A percentile compares a stretch with the other conserved stretches of the same genome.
Conservation (phyloP, 1,139 yeast genomes). For the Suhomyces anneliseae region DNA sequence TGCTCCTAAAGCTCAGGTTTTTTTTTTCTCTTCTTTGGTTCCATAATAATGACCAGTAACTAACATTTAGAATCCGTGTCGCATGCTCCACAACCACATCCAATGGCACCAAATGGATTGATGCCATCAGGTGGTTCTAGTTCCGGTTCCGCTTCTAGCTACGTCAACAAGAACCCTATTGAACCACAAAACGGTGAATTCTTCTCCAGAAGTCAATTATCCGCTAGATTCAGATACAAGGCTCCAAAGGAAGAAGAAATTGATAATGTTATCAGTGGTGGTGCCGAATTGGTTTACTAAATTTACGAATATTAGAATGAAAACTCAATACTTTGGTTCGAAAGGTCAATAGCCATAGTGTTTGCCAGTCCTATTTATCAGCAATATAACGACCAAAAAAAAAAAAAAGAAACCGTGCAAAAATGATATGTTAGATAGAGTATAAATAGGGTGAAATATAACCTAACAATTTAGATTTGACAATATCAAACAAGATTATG, state of each 20-base stretch:
- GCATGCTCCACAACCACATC: constrained; percentile 38
- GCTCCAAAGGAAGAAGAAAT: constrained; percentile 65
- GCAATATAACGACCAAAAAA: no score
- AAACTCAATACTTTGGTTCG: not conserved
- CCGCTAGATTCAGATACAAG: constrained; percentile 67
- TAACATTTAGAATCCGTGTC: constrained; percentile 28
- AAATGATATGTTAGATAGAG: no score
- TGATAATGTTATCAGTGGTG: constrained; percentile 73
- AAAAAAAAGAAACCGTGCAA: no score
- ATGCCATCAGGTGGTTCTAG: constrained; percentile 37
- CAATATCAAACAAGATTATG: no score
- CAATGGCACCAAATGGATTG: constrained; percentile 53
- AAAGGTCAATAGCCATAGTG: not conserved
- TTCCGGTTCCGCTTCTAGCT: constrained; percentile 16
- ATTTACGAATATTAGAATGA: not conserved
- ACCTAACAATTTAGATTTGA: no score
- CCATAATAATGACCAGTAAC: constrained; percentile 10
- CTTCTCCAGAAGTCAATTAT: constrained; percentile 63
- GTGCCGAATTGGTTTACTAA: constrained; percentile 56
- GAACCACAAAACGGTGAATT: constrained; percentile 50
- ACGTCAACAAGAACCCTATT: constrained; percentile 33
- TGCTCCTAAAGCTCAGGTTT: no score
- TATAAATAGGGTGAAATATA: no score
- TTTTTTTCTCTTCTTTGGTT: not conserved
- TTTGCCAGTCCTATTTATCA: no score